phyloP scores from a whole-genome alignment of 106 monocot genomes.

The Vanilla planifolia region DNA sequence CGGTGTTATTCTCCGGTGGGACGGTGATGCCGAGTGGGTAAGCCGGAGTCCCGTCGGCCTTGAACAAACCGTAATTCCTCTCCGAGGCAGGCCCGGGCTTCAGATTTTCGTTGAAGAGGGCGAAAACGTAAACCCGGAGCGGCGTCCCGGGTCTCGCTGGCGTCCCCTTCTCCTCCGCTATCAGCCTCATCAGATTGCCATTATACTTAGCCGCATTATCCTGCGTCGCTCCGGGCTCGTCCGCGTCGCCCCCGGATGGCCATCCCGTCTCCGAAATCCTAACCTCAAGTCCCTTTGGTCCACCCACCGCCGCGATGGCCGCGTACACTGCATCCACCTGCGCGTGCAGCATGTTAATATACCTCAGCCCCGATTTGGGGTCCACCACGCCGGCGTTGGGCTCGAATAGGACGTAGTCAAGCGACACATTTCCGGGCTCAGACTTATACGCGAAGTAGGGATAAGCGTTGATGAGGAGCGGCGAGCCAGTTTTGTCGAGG shows the following conservation, averaged over 20 bases:
- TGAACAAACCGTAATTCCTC: constrained; percentile 23
- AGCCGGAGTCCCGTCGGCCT: constrained; percentile 23
- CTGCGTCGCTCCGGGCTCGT: constrained; percentile 18
- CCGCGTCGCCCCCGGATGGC: constrained; percentile 17
- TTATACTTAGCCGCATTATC: constrained; percentile 32
- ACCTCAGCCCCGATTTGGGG: constrained; percentile 9
- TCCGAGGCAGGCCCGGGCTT: constrained; percentile 20
- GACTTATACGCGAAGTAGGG: constrained; percentile 28
- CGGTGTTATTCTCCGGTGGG: constrained; percentile 7
- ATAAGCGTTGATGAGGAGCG: constrained; percentile 28
- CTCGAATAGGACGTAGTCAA: constrained; percentile 20
- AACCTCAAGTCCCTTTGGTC: constrained; percentile 5
- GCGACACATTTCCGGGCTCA: constrained; percentile 7
- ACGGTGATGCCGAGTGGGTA: constrained; percentile 10
- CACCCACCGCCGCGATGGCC: constrained; percentile 8
- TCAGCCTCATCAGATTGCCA: constrained; percentile 20
- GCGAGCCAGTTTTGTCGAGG: constrained; percentile 11
- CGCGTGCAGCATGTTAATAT: constrained; percentile 22
- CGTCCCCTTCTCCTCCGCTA: constrained; percentile 17
- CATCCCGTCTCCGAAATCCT: constrained; percentile 27
- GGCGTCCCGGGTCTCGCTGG: constrained; percentile 6
- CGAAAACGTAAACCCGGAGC: constrained; percentile 21
- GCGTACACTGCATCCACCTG: constrained; percentile 25
- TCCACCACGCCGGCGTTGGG: constrained; percentile 14
- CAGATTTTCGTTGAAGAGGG: constrained; percentile 22